Base-by-base conservation (phyloP, 805 yeast genomes). In the Teunomyces tritomae region DNA sequence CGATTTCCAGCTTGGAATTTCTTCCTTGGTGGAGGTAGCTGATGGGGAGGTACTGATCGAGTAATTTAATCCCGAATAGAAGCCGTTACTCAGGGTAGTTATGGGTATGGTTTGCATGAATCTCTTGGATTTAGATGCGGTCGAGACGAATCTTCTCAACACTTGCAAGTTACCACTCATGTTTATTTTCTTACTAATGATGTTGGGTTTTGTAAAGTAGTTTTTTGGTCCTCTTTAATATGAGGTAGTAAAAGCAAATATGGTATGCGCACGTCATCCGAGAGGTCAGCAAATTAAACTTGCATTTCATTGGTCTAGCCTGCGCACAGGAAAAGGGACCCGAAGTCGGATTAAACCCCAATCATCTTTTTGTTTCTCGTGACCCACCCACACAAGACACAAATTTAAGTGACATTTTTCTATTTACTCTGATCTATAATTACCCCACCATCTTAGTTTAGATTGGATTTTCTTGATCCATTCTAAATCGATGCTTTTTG, bases 101-200 rank as follows among this genome's bases (percentile, higher is more conserved):
- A 57, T 51, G 4, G 70, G 67, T 29, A 66, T 65, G 3, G 74
- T 68, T 51, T 67, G 73, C 55, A 68, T 65, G 51, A 59, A 68
- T 48, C 74, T 52, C 48, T 58, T 65, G 30, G 65, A 53, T 44
- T 57, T 55, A 41, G 49, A 42, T 42, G 58, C 63, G 17, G 59
- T 61, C 8, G 65, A 60, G 14, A 54, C 51, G 39, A 43, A 55
- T 36, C 63, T 52, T 20, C 29, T 48, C 40, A 37, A 37, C 16
- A 26, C 40, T 13, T 37, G 40, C 14, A 37, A n/a, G 29, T 26
- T 37, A 37, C 40, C 29, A 13, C n/a, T 32, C 34, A 32, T 32
- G 10, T 7, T 32, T 13, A 9, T n/a, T 26, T 24, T 14, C 30
- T 45, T 28, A 37, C 26, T n/a, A 28, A 33, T 8, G 27, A 37